Evolutionary conservation across 192 early-diverging fungal genomes (phyloP), one percentile per base, ranked within the genome.

Genomic region (Coemansia sp.): DNA sequence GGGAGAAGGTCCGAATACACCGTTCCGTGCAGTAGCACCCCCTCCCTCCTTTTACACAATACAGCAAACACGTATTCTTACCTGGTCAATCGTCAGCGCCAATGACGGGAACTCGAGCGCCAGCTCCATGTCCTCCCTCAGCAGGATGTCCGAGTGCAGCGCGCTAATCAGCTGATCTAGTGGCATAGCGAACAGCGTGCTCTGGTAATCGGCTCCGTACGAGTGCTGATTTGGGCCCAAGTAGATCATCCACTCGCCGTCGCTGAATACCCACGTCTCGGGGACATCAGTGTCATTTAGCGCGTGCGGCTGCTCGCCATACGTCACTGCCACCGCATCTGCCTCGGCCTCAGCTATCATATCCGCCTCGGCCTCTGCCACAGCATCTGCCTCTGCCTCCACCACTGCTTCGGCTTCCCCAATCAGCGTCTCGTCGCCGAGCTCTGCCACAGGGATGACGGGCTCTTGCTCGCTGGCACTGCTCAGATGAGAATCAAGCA

Each of bases 61-160:
- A 28, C 7, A 6, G 14, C 39, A 45, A 45, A 20, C n/a, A 45
- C 50, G 1, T 31, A 20, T 58, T 58, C 61, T 67, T 80, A 80
- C 77, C 77, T 71, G 64, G 47, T 80, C 77, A 59, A 80, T 74
- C 5, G 62, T 50, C 52, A 80, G 47, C 31, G 31, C 64, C 42
- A 80, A 52, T 59, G 72, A 75, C 26, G 77, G 77, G 36, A 80
- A 80, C 69, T 80, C 77, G 10, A 80, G 77, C 52, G 72, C 60
- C 57, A 80, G 38, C 13, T 75, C 72, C 8, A 31, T 45, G n/a
- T 67, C 69, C 10, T 62, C 67, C 21, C 65, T 59, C 26, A 80
- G 58, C 52, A 52, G 20, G 57, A 69, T 71, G 61, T 80, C 77
- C 0, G 56, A 42, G 37, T 72, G 77, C 62, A 80, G 16, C 26